Conservation (phyloP, 257 asterid genomes). For the Solanum clarkiae region DNA sequence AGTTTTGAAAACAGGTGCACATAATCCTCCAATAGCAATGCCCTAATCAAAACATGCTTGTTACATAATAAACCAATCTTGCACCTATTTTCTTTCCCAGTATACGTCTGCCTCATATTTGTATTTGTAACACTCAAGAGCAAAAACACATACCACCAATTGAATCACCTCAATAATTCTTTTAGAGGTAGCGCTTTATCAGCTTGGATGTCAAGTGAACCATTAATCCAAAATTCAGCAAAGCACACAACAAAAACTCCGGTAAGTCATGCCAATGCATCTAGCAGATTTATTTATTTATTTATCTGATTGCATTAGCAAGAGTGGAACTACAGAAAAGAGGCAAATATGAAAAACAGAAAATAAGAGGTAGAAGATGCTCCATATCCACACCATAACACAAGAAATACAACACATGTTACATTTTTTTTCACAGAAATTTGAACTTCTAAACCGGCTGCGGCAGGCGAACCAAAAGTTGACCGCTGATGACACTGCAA, state of each 20-base stretch:
- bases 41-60: no score
- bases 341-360: not conserved
- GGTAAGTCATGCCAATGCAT: not conserved
- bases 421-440: not conserved
- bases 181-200: not conserved
- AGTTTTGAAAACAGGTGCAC: no score
- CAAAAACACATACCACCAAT: not conserved
- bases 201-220: not conserved
- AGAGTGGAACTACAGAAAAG: not conserved
- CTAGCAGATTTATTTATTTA: not conserved
- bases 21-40: no score
- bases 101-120: no score
- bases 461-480: constrained; percentile 45
- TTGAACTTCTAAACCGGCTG: constrained; percentile 30
- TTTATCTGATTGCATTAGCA: not conserved
- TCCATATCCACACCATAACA: not conserved
- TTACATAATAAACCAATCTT: no score
- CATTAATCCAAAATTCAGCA: not conserved
- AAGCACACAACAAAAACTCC: not conserved
- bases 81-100: no score
- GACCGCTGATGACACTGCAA: constrained; percentile 66
- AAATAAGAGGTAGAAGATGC: not conserved
- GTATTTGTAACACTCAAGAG: not conserved
- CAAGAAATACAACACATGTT: not conserved
- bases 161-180: not conserved